Evolutionary conservation across 2,329 filamentous ascomycete genomes (phyloP).

Genomic region (Bisporella sp.): DNA sequence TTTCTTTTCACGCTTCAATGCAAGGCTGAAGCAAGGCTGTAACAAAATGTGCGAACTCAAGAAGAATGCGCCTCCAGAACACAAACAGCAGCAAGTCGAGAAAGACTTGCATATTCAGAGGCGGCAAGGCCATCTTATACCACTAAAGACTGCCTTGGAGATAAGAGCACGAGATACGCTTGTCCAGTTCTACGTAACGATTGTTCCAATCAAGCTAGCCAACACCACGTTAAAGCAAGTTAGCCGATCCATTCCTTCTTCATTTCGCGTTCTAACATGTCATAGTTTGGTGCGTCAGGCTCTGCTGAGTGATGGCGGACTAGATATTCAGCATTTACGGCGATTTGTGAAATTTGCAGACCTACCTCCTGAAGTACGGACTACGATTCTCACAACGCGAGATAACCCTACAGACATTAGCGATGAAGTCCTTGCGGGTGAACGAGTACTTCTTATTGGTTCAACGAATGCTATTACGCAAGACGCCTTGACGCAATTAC

Average conservation of each 20-base stretch:
- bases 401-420: constrained; percentile 27
- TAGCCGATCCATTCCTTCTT: not conserved
- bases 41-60: not conserved
- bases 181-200: constrained; percentile 62
- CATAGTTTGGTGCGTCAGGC: constrained; percentile 48
- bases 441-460: constrained; percentile 42
- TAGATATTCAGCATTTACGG: constrained; percentile 64
- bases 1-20: too few species aligned
- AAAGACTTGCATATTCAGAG: not conserved
- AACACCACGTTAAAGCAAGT: constrained; percentile 67
- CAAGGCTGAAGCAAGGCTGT: constrained; percentile 3
- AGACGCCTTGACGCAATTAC: constrained; percentile 41
- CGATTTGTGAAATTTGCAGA: constrained; percentile 67
- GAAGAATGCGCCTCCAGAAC: not conserved
- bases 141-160: constrained; percentile 59
- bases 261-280: not conserved
- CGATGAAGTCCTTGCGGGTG: constrained; percentile 33
- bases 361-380: constrained; percentile 58
- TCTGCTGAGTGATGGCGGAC: constrained; percentile 53
- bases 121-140: constrained; percentile 36
- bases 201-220: constrained; percentile 64
- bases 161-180: constrained; percentile 50
- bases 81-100: not conserved
- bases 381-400: constrained; percentile 44
- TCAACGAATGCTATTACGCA: constrained; percentile 43